These are phyloP conservation scores for Akanthomyces lecanii DNA, from an alignment of 2,329 filamentous ascomycete genomes.

Conservation along the genomic window DNA sequence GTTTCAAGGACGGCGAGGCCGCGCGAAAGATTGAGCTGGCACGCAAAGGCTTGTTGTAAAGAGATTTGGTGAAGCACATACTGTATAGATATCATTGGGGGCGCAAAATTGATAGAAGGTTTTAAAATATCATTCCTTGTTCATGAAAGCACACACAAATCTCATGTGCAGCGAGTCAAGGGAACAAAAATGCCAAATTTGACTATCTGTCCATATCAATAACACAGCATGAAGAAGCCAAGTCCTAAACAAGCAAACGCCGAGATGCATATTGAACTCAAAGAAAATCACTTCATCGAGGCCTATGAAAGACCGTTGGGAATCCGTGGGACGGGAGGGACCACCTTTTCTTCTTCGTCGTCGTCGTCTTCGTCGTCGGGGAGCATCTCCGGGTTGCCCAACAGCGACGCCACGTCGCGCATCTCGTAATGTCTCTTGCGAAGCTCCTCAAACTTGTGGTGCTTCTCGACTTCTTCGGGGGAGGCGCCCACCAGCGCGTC, in stretches of 20 bases:
- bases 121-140: slow-evolving; percentile 1
- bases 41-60: slow-evolving; percentile 68
- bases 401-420: slow-evolving; percentile 83
- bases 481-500: slow-evolving; percentile 51
- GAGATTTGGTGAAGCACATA: not conserved
- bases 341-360: slow-evolving; percentile 37
- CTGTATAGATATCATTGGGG: not conserved
- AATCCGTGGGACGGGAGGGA: slow-evolving; percentile 42
- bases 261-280: not conserved
- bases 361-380: slow-evolving; percentile 61
- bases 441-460: slow-evolving; percentile 83
- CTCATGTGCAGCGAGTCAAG: not conserved
- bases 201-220: not conserved
- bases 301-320: slow-evolving; percentile 36
- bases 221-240: not conserved
- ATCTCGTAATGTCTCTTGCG: slow-evolving; percentile 99
- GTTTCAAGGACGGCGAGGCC: slow-evolving; percentile 67
- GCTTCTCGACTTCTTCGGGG: slow-evolving; percentile 81
- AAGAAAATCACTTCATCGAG: not conserved
- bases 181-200: not conserved
- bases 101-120: not conserved
- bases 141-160: not conserved
- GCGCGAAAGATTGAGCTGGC: slow-evolving; percentile 74
- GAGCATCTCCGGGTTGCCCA: slow-evolving; percentile 69
- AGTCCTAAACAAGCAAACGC: not conserved